Percentiles rank a stretch among this genome's conserved stretches.
These are phyloP conservation scores for Alopecurus myosuroides DNA, from an alignment of 176 grass and related monocot species.

Conservation along the genomic window DNA sequence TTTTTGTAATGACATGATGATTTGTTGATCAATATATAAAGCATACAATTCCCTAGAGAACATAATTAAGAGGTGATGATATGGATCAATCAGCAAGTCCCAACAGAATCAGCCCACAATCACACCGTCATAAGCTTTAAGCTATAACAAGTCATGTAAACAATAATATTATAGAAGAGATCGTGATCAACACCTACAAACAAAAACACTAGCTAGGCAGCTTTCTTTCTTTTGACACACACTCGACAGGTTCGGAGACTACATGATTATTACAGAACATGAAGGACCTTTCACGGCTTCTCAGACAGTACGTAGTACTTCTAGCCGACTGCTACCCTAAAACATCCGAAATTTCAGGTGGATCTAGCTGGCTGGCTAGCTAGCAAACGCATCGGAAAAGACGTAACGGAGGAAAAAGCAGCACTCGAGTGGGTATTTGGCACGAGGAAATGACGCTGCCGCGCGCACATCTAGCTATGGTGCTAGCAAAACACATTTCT, in stretches of 20 bases:
- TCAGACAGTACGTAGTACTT: not conserved
- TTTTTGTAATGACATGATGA: too few relatives aligned
- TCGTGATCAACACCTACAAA: not conserved
- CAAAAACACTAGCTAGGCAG: not conserved
- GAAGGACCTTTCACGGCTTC: not conserved
- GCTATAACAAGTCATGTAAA: too few relatives aligned
- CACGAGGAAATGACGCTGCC: conserved; percentile 51
- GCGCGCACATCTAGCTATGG: not conserved
- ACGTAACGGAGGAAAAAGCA: not conserved
- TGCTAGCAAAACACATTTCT: conserved; percentile 22
- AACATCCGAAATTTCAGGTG: conserved; percentile 2
- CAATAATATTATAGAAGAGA: not conserved
- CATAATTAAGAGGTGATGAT: too few relatives aligned
- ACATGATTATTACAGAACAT: not conserved
- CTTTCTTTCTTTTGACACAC: not conserved
- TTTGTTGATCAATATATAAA: too few relatives aligned
- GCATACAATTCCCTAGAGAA: too few relatives aligned
- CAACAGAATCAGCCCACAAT: not conserved
- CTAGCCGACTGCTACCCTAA: not conserved
- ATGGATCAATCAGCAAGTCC: too few relatives aligned
- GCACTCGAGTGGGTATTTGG: conserved; percentile 21
- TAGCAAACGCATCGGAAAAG: not conserved
- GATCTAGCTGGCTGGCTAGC: not conserved
- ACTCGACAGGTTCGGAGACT: not conserved
- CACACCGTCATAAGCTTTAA: not conserved